Percentiles rank a stretch among this genome's conserved stretches.
These are phyloP conservation scores for Sporothrix inflata DNA, from an alignment of 2,329 filamentous ascomycete genomes.

Conservation along the genomic window DNA sequence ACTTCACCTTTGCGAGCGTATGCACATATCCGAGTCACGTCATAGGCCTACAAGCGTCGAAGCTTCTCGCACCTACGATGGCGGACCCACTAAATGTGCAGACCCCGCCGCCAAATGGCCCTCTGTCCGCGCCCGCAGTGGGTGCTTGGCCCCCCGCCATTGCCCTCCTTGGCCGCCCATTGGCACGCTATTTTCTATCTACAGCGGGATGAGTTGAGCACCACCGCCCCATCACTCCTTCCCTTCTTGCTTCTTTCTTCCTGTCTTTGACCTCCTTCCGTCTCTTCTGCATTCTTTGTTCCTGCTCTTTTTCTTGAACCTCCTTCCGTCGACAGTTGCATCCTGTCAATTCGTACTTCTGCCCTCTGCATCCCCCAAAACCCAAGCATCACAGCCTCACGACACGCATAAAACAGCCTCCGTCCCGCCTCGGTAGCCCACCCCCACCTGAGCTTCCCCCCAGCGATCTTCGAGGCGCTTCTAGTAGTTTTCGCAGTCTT, in stretches of 20 bases:
- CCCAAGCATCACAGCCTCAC: constrained; percentile 9
- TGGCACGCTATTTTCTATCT: constrained; percentile 21
- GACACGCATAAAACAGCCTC: constrained; percentile 15
- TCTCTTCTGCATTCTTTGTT: not conserved
- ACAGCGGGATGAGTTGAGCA: constrained; percentile 21
- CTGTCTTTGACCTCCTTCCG: constrained; percentile 27
- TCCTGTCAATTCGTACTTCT: not conserved
- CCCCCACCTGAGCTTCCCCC: not conserved
- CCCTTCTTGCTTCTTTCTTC: not conserved
- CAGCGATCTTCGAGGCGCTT: constrained; percentile 30
- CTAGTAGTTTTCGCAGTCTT: constrained; percentile 25
- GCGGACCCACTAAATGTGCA: not conserved
- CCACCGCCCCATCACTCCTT: constrained; percentile 25
- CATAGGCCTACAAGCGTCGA: constrained; percentile 27
- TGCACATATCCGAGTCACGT: constrained; percentile 22
- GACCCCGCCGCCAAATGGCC: constrained; percentile 12
- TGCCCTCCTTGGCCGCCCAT: constrained; percentile 17
- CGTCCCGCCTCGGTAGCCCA: not conserved
- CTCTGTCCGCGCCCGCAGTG: not conserved
- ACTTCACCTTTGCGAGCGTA: not conserved
- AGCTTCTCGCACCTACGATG: constrained; percentile 33
- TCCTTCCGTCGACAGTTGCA: constrained; percentile 29
- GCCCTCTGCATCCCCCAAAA: not conserved
- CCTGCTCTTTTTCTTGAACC: constrained; percentile 2
- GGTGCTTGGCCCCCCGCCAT: constrained; percentile 16